These are phyloP conservation scores for Stagonosporopsis chrysanthemi DNA, from an alignment of 2,329 filamentous ascomycete species.

Conservation along the genomic window DNA sequence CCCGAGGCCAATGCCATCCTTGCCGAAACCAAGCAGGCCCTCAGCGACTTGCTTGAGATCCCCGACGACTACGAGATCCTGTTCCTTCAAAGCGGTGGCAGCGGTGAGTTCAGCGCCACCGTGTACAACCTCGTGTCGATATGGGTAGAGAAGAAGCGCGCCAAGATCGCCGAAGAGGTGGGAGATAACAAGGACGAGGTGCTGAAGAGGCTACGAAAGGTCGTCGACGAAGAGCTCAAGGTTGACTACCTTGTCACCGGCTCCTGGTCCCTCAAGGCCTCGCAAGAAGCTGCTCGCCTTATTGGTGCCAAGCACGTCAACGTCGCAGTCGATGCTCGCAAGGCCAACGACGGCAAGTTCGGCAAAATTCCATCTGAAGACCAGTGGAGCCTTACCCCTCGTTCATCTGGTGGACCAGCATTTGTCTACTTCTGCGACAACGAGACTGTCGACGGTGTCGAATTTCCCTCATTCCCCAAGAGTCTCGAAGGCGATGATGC, in stretches of 20 bases:
- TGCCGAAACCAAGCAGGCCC: conserved; percentile 76
- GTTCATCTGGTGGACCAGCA: conserved; percentile 62
- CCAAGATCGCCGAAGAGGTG: conserved; percentile 65
- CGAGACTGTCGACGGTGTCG: conserved; percentile 92
- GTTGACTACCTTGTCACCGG: conserved; percentile 92
- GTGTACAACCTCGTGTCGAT: conserved; percentile 84
- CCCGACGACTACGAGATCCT: conserved; percentile 87
- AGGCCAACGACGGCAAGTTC: conserved; percentile 79
- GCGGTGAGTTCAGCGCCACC: conserved; percentile 82
- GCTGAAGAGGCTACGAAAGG: conserved; percentile 66
- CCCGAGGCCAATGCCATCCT: conserved; percentile 79
- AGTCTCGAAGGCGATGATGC: conserved; percentile 70
- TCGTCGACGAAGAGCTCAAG: conserved; percentile 74
- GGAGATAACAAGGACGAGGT: conserved; percentile 63
- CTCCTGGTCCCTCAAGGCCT: conserved; percentile 88
- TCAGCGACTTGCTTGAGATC: conserved; percentile 78
- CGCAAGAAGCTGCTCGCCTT: conserved; percentile 80
- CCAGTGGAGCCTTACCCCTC: conserved; percentile 74
- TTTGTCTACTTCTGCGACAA: conserved; percentile 93
- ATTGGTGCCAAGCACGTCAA: conserved; percentile 83
- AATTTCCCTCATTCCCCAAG: conserved; percentile 79
- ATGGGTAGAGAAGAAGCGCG: conserved; percentile 77
- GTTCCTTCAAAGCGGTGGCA: conserved; percentile 88
- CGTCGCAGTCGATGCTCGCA: conserved; percentile 71
- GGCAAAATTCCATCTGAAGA: conserved; percentile 80